phyloP scores from a whole-genome alignment of 192 early-diverging fungal species.

The Physocladia obscura region DNA sequence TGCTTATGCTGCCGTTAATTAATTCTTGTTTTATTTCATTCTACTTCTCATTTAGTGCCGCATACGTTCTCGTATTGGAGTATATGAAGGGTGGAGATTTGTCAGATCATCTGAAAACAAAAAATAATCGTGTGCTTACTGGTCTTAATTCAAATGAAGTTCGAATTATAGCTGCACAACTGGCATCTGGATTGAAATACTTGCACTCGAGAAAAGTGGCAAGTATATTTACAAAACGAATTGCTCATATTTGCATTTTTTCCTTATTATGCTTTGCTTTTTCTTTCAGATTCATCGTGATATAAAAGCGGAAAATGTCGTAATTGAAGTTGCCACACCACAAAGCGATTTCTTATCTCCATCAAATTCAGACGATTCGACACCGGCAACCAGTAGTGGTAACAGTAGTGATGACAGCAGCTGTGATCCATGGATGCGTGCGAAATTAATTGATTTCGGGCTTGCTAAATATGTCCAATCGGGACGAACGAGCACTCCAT shows the following conservation, averaged over 20 bases:
- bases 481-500: constrained; percentile 74
- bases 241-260: neutral
- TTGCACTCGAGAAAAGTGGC: constrained; percentile 74
- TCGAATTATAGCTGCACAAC: constrained; percentile 82
- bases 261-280: neutral
- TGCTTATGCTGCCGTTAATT: too few species aligned
- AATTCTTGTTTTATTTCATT: too few species aligned
- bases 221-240: neutral
- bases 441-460: constrained; percentile 18
- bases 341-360: too few species aligned
- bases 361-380: too few species aligned
- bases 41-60: too few species aligned
- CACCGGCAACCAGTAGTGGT: too few species aligned
- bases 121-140: too few species aligned
- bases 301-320: constrained; percentile 91
- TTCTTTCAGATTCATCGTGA: constrained; percentile 55
- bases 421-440: neutral
- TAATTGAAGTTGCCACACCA: too few species aligned
- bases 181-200: constrained; percentile 80
- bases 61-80: constrained; percentile 80
- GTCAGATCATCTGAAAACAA: constrained; percentile 60
- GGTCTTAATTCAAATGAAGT: neutral
- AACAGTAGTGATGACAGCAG: too few species aligned
- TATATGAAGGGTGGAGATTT: constrained; percentile 86
- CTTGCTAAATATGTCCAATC: neutral